Evolutionary conservation across 1,139 yeast species (phyloP).

Genomic region (Taphrina communis): DNA sequence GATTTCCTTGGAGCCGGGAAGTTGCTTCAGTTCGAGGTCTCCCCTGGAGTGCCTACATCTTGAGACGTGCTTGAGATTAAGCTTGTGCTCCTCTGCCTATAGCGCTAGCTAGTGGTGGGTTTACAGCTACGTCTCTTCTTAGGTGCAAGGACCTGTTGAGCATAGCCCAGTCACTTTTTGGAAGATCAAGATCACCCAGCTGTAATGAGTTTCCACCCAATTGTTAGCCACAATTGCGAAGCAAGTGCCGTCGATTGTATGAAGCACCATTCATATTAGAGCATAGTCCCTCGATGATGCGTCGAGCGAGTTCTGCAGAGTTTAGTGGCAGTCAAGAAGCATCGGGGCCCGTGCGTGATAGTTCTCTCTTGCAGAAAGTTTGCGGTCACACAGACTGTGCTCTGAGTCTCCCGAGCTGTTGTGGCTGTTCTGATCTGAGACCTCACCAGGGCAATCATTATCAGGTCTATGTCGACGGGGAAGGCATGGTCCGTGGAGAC

Average conservation of each 20-base stretch:
- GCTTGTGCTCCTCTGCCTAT: no score
- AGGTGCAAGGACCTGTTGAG: no score
- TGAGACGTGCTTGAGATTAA: no score
- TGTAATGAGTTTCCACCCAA: no score
- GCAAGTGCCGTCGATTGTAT: no score
- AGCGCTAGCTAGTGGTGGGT: no score
- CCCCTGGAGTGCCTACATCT: background rate
- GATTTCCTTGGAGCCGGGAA: background rate
- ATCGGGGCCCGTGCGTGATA: background rate
- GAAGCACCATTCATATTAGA: no score
- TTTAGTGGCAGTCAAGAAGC: background rate
- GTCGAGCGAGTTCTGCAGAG: background rate
- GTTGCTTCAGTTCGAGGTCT: background rate
- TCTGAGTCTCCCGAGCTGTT: constrained; percentile 9
- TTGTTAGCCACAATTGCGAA: no score
- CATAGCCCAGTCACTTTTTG: no score
- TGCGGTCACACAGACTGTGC: constrained; percentile 14
- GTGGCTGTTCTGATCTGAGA: constrained; percentile 17
- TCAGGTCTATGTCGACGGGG: constrained; percentile 19
- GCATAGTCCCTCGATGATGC: background rate
- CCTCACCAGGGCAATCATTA: background rate
- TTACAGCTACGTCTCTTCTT: no score
- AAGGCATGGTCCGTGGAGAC: constrained; percentile 6
- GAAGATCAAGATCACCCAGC: no score
- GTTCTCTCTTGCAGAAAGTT: background rate